These are phyloP conservation scores for Cladophialophora psammophila DNA, from an alignment of 2,329 filamentous ascomycete genomes.

Conservation along the genomic window DNA sequence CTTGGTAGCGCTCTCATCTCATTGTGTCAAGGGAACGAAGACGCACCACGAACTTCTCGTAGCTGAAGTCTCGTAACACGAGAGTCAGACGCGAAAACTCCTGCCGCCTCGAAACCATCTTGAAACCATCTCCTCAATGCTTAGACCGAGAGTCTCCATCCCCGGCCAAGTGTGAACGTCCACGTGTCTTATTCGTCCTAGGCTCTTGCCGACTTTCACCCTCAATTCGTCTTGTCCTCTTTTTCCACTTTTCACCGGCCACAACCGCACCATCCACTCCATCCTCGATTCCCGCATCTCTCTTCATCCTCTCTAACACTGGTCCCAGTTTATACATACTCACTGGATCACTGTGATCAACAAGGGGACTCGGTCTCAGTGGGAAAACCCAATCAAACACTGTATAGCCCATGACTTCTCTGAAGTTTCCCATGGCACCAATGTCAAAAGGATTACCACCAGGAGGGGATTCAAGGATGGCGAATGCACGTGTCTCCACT, in stretches of 20 bases:
- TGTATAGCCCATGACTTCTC: conserved; percentile 77
- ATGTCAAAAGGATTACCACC: conserved; percentile 89
- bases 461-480: conserved; percentile 74
- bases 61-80: too few relatives aligned
- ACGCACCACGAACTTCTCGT: too few relatives aligned
- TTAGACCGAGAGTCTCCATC: not conserved
- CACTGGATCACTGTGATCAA: conserved; percentile 68
- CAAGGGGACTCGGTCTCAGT: conserved; percentile 75
- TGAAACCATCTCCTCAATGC: not conserved
- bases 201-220: not conserved
- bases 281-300: conserved; percentile 19
- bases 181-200: not conserved
- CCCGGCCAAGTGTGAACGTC: not conserved
- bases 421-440: conserved; percentile 73
- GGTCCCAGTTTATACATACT: conserved; percentile 74
- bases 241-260: not conserved
- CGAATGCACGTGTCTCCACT: conserved; percentile 71
- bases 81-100: too few relatives aligned
- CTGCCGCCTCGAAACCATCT: too few relatives aligned
- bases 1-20: too few relatives aligned
- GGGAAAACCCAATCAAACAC: conserved; percentile 82
- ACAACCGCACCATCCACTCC: not conserved
- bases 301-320: conserved; percentile 64
- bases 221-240: not conserved
- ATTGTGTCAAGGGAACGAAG: too few relatives aligned